Percentiles rank a stretch among this genome's conserved stretches.
These are phyloP conservation scores for Cardamine occulta DNA, from an alignment of 345 rosid genomes.

Conservation along the genomic window DNA sequence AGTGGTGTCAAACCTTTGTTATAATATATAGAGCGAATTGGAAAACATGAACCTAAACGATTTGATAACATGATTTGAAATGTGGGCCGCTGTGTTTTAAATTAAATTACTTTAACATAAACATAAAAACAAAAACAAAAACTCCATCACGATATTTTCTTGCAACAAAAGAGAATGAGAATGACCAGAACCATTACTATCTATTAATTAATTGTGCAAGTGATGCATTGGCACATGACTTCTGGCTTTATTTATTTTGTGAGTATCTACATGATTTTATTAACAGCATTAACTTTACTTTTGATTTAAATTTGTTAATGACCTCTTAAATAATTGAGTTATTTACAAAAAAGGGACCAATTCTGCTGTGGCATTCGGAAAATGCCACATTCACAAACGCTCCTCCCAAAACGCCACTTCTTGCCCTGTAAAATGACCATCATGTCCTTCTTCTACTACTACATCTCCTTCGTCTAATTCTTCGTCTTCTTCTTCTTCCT, in stretches of 20 bases:
- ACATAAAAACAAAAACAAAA: neutral
- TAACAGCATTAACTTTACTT: neutral
- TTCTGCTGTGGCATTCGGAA: no score
- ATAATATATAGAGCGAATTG: slow-evolving; percentile 35
- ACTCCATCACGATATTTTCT: slow-evolving; percentile 3
- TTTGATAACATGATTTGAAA: slow-evolving; percentile 62
- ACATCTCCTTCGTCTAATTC: slow-evolving; percentile 44
- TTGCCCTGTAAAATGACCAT: no score
- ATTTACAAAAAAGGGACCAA: no score
- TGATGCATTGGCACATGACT: slow-evolving; percentile 6
- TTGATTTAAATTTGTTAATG: neutral
- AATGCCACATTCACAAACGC: no score
- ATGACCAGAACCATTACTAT: neutral
- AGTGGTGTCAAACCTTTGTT: slow-evolving; percentile 19
- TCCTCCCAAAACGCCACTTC: no score
- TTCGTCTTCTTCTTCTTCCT: slow-evolving; percentile 47
- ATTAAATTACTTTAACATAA: slow-evolving; percentile 12
- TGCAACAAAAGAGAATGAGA: neutral
- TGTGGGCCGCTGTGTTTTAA: slow-evolving; percentile 54
- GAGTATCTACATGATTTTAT: neutral
- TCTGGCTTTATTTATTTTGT: neutral
- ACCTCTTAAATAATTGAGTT: neutral
- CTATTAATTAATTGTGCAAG: neutral
- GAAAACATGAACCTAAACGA: slow-evolving; percentile 37
- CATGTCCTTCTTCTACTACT: slow-evolving; percentile 46